A percentile compares a stretch with the other conserved stretches of the same genome.
phyloP scores from a whole-genome alignment of 2,329 filamentous ascomycete genomes.

The Epichloe glyceriae region DNA sequence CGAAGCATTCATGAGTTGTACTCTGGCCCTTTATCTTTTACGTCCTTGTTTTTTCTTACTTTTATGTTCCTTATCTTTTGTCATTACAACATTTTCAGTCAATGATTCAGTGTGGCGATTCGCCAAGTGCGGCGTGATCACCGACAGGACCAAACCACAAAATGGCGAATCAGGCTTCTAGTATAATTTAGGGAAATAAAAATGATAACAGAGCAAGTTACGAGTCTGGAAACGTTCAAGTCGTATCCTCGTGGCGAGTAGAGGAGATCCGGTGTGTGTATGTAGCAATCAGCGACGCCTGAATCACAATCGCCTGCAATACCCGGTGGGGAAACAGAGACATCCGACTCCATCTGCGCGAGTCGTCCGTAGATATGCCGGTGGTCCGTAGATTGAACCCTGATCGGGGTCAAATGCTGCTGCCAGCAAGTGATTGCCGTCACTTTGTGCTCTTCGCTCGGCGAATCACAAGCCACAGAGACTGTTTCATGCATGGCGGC shows the following conservation, averaged over 20 bases:
- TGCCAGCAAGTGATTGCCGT: no score
- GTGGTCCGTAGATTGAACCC: no score
- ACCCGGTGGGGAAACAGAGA: no score
- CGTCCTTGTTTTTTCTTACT: neutral
- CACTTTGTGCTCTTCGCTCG: neutral
- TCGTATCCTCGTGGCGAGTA: no score
- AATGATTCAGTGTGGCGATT: no score
- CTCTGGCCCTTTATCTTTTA: neutral
- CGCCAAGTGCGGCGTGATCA: neutral
- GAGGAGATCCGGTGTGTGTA: no score
- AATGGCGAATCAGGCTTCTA: neutral
- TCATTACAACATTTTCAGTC: neutral
- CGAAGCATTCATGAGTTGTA: neutral
- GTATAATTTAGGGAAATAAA: neutral
- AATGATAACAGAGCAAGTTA: neutral
- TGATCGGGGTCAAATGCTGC: no score
- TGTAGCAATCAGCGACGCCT: no score
- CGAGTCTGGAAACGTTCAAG: no score
- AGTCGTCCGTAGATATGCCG: no score
- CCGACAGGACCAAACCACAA: neutral
- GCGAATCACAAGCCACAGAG: neutral
- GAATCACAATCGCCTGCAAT: no score
- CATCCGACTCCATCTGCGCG: no score
- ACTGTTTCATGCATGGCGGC: neutral
- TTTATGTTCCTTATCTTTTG: neutral